phyloP scores from a whole-genome alignment of 2,329 filamentous ascomycete species.

The Colletotrichum simmondsii region DNA sequence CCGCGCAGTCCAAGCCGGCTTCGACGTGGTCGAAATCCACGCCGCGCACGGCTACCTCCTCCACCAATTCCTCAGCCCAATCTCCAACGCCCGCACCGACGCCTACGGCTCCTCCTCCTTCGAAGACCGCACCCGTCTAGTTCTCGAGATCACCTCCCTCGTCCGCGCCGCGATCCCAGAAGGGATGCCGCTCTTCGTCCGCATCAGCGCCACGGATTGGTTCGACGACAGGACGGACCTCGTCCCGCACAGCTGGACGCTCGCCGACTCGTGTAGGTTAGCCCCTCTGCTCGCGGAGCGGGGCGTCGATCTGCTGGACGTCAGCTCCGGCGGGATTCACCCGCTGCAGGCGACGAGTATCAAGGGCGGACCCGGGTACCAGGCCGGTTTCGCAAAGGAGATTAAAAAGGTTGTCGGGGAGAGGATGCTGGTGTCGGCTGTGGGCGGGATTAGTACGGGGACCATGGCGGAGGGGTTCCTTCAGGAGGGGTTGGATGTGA shows the following conservation, averaged over 20 bases:
- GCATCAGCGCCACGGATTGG: conserved; percentile 82
- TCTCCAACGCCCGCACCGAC: conserved; percentile 76
- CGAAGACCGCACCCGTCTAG: conserved; percentile 77
- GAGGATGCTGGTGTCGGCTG: conserved; percentile 56
- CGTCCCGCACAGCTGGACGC: conserved; percentile 72
- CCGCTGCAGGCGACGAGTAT: conserved; percentile 61
- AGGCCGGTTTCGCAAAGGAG: conserved; percentile 75
- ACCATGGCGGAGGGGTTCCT: conserved; percentile 59
- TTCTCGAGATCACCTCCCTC: conserved; percentile 73
- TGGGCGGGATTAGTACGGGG: conserved; percentile 60
- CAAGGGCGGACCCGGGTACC: conserved; percentile 71
- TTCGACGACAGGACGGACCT: conserved; percentile 69
- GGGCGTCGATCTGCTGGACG: conserved; percentile 81
- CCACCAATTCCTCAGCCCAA: conserved; percentile 75
- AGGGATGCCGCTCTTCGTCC: conserved; percentile 77
- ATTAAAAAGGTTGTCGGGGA: conserved; percentile 79
- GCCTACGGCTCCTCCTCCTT: conserved; percentile 72
- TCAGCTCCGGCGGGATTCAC: conserved; percentile 76
- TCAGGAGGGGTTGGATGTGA: conserved; percentile 56
- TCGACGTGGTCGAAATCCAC: conserved; percentile 79
- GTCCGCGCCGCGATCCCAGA: conserved; percentile 72
- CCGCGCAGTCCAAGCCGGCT: conserved; percentile 71
- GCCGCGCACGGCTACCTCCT: conserved; percentile 83
- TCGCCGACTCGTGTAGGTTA: conserved; percentile 71
- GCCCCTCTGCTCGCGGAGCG: conserved; percentile 70